These are phyloP conservation scores for Tuber indicum DNA, from an alignment of 495 filamentous ascomycete species.

Conservation along the genomic window DNA sequence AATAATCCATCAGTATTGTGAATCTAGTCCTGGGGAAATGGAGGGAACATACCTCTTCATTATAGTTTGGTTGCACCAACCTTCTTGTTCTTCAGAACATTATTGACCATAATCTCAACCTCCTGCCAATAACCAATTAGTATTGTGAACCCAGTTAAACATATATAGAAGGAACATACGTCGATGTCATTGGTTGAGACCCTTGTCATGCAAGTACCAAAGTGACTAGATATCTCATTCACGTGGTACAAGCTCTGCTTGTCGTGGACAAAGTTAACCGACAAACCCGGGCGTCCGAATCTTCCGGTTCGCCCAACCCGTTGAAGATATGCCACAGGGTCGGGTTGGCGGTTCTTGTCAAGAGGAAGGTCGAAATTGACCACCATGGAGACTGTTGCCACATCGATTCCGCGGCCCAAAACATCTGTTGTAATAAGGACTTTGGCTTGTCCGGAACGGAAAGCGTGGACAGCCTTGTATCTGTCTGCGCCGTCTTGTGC, in stretches of 20 bases:
- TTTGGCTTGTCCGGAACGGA: constrained; percentile 55
- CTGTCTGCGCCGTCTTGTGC: no score
- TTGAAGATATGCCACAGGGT: constrained; percentile 93
- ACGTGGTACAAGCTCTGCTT: constrained; percentile 65
- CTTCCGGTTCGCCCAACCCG: constrained; percentile 95
- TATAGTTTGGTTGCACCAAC: constrained; percentile 18
- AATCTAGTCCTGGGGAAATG: neutral
- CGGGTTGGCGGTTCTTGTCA: constrained; percentile 54
- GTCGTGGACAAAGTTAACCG: constrained; percentile 83
- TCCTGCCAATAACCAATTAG: constrained; percentile 23
- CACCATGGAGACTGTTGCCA: constrained; percentile 97
- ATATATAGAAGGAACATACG: constrained; percentile 16
- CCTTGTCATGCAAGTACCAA: constrained; percentile 52
- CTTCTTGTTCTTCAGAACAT: constrained; percentile 28
- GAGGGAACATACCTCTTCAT: constrained; percentile 32
- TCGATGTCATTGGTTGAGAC: constrained; percentile 51
- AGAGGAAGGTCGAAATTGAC: constrained; percentile 84
- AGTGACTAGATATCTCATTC: constrained; percentile 68
- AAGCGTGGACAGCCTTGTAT: no score
- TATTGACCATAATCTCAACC: constrained; percentile 33
- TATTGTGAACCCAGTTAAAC: neutral
- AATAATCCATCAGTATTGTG: constrained; percentile 14
- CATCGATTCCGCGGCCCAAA: constrained; percentile 91
- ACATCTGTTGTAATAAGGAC: constrained; percentile 98
- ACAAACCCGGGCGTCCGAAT: constrained; percentile 94